These are phyloP conservation scores for Penicillium hesseltinei DNA, from an alignment of 2,329 filamentous ascomycete species.

Conservation along the genomic window DNA sequence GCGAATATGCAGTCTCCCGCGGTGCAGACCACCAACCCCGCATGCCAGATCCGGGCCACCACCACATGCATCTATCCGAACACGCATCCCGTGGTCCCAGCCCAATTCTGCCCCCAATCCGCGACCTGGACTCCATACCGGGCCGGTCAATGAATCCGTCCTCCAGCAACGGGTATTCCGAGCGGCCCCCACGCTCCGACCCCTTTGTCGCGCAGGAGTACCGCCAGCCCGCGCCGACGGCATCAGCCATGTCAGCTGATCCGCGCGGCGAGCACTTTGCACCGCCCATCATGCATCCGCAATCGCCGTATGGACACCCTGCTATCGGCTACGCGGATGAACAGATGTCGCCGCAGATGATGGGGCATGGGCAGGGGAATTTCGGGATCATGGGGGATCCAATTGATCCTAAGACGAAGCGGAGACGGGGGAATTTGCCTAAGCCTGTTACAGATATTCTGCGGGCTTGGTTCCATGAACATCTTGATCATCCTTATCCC, in stretches of 20 bases:
- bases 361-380: constrained; percentile 35
- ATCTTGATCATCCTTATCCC: constrained; percentile 78
- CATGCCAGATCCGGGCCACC: constrained; percentile 20
- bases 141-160: constrained; percentile 24
- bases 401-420: constrained; percentile 45
- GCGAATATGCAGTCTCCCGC: constrained; percentile 28
- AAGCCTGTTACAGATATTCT: constrained; percentile 84
- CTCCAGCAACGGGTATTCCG: constrained; percentile 24
- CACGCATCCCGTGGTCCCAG: constrained; percentile 34
- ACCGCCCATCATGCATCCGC: constrained; percentile 27
- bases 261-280: constrained; percentile 26
- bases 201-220: constrained; percentile 27
- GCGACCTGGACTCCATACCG: constrained; percentile 36
- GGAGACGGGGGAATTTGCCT: constrained; percentile 79
- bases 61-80: constrained; percentile 22
- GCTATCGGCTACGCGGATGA: constrained; percentile 35
- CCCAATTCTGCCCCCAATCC: constrained; percentile 39
- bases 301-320: constrained; percentile 30
- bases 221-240: constrained; percentile 17
- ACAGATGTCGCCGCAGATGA: constrained; percentile 30
- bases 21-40: constrained; percentile 18
- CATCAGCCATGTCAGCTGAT: constrained; percentile 26
- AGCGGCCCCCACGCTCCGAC: constrained; percentile 30
- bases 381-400: constrained; percentile 41
- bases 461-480: constrained; percentile 74